phyloP scores from a whole-genome alignment of 305 asterid genomes.

The Lippia alba region DNA sequence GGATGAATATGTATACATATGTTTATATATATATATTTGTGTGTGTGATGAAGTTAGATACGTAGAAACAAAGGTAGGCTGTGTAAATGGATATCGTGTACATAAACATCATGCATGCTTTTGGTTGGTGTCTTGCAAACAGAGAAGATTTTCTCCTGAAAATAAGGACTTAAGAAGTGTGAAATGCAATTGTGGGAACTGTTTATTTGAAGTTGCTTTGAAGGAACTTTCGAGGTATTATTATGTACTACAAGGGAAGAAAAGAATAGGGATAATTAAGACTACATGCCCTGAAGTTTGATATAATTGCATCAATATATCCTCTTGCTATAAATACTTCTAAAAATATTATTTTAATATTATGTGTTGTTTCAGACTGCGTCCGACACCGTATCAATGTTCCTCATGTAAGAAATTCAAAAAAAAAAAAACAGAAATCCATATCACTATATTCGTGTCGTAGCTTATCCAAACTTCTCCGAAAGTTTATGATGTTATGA shows the following conservation, averaged over 20 bases:
- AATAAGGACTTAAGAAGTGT: constrained; percentile 2
- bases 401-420: no score
- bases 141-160: not conserved
- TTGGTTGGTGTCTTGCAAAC: constrained; percentile 9
- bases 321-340: no score
- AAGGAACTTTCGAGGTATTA: constrained; percentile 25
- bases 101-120: not conserved
- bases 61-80: not conserved
- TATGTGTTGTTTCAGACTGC: no score
- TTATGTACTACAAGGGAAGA: not conserved
- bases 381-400: no score
- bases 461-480: no score
- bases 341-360: no score
- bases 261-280: not conserved
- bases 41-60: not conserved
- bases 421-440: no score
- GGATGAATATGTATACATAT: not conserved
- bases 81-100: not conserved
- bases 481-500: no score
- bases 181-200: constrained; percentile 19
- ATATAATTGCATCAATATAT: no score
- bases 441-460: no score
- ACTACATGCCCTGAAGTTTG: no score
- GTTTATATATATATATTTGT: not conserved
- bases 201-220: constrained; percentile 27